phyloP scores from a whole-genome alignment of 192 early-diverging fungal species.

The Irineochytrium annulatum region DNA sequence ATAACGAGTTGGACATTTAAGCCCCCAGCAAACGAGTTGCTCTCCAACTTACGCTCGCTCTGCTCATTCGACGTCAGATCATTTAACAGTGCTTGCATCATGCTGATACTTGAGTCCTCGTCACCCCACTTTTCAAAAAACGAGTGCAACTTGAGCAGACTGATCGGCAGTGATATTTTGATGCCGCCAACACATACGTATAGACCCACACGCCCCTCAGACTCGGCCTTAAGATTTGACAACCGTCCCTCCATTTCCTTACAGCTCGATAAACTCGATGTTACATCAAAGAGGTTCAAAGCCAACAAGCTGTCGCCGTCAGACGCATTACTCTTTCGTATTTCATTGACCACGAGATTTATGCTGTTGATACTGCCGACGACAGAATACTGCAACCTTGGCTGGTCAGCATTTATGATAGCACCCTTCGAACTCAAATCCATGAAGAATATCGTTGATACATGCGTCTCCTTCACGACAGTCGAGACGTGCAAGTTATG shows the following conservation, averaged over 20 bases:
- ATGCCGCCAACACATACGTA: constrained; percentile 15
- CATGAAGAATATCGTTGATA: neutral
- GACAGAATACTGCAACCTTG: no score
- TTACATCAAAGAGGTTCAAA: neutral
- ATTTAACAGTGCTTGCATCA: neutral
- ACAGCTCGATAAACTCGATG: neutral
- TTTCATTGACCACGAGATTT: no score
- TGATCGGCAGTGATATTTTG: constrained; percentile 37
- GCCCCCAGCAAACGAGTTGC: constrained; percentile 1
- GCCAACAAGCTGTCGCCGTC: constrained; percentile 3
- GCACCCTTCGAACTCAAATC: no score
- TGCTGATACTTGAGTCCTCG: constrained; percentile 12
- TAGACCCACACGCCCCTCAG: neutral
- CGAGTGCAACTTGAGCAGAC: constrained; percentile 65
- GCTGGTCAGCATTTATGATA: no score
- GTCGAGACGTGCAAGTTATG: constrained; percentile 16
- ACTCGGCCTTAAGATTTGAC: no score
- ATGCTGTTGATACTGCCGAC: no score
- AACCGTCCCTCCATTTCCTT: no score
- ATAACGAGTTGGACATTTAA: constrained; percentile 55
- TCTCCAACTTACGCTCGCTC: neutral
- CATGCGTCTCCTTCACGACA: neutral
- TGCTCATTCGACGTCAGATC: neutral
- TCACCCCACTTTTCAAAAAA: constrained; percentile 77
- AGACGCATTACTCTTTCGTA: no score